phyloP scores from a whole-genome alignment of 1,284 basidiomycete species.

The Tylopilus sp. region DNA sequence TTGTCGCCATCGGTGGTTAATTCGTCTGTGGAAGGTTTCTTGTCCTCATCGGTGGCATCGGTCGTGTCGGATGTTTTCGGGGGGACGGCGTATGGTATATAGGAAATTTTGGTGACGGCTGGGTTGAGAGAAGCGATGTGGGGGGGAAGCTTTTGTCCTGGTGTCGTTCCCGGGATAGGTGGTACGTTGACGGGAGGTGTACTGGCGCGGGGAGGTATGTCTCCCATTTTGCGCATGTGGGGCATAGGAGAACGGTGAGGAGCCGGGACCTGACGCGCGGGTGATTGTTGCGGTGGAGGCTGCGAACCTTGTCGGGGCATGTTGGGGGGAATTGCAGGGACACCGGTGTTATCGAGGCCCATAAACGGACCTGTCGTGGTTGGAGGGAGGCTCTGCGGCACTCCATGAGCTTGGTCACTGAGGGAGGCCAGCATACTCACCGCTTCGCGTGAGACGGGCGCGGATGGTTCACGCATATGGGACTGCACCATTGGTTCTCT shows the following conservation, averaged over 20 bases:
- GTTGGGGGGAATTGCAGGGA: slow-evolving; percentile 15
- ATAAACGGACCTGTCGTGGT: slow-evolving; percentile 26
- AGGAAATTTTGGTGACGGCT: slow-evolving; percentile 34
- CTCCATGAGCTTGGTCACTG: slow-evolving; percentile 2
- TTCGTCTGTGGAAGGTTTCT: slow-evolving; percentile 20
- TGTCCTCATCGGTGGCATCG: slow-evolving; percentile 29
- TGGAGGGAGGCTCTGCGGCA: slow-evolving; percentile 25
- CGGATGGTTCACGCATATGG: slow-evolving; percentile 27
- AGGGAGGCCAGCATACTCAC: slow-evolving; percentile 14
- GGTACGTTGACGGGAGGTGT: slow-evolving; percentile 25
- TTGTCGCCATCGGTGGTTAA: slow-evolving; percentile 18
- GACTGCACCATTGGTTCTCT: slow-evolving; percentile 28
- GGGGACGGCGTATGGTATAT: slow-evolving; percentile 26
- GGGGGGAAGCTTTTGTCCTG: slow-evolving; percentile 35
- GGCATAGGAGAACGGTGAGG: slow-evolving; percentile 29
- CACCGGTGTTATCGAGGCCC: slow-evolving; percentile 18
- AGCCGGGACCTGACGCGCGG: slow-evolving; percentile 18
- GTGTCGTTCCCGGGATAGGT: slow-evolving; percentile 28
- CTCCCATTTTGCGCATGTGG: slow-evolving; percentile 23
- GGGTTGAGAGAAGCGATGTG: slow-evolving; percentile 36
- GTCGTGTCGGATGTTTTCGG: slow-evolving; percentile 20
- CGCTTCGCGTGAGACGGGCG: slow-evolving; percentile 25
- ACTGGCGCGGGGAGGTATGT: slow-evolving; percentile 16
- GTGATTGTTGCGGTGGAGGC: slow-evolving; percentile 32
- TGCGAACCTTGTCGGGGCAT: slow-evolving; percentile 27